Evolutionary conservation across 179 eudicot species (phyloP), one percentile per base, ranked within the genome.

Genomic region (Drosera spatulata): DNA sequence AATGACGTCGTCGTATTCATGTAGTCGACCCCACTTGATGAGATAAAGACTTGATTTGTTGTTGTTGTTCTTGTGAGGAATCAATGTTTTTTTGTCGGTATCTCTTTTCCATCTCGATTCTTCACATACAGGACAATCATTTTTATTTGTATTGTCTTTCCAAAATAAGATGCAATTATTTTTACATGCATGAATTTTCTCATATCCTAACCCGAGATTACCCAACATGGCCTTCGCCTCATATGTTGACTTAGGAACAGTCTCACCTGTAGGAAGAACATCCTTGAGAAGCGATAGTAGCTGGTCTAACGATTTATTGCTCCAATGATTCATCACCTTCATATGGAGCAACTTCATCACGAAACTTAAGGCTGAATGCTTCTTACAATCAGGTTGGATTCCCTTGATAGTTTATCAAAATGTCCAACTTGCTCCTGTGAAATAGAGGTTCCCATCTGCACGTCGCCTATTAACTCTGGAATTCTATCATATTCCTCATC

Each of bases 151-250:
- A 61, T 62, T 10, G 41, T 71, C 61, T 10, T 53, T 41, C 67
- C 64, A 71, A 10, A 53, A 71, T 10, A 71, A 39, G 2, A 62
- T 13, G 53, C 67, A 71, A 58, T 71, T 61, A 62, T 66, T 61
- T 46, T 51, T 38, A 22, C 67, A 71, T 3, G 65, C 71, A 39
- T 71, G 55, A 55, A 71, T 71, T 11, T 10, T 54, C 7, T 46
- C 47, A 65, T 58, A 65, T 10, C 51, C 61, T 12, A 65, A 59
- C 2, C 70, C 70, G 48, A 71, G 60, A 8, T 65, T 46, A 3
- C 44, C 6, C 7, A 71, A 43, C 3, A 60, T 22, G 42, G 61
- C 61, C 14, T 61, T 66, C 1, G 61, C 70, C 51, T 58, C 60
- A 46, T 66, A 58, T 47, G 53, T 52, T 0, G 63, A 61, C 7